Percentiles rank a stretch among this genome's conserved stretches.
These are phyloP conservation scores for Ciborinia camelliae DNA, from an alignment of 2,329 filamentous ascomycete genomes.

Conservation along the genomic window DNA sequence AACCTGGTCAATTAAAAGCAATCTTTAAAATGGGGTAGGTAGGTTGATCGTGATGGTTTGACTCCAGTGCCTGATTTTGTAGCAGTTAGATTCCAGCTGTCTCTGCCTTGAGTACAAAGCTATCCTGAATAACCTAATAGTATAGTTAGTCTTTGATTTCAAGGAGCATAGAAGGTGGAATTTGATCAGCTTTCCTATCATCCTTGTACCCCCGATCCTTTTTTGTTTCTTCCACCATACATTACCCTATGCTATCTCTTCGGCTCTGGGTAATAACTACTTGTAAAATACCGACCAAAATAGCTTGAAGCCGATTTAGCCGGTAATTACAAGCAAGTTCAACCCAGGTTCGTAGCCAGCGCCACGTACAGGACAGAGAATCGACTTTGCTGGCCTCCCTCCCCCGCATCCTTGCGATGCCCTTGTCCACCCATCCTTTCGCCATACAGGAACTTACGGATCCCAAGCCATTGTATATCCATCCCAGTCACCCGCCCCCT, in stretches of 20 bases:
- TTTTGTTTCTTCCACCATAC: background rate
- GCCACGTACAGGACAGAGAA: slow-evolving; percentile 10
- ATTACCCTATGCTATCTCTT: slow-evolving; percentile 10
- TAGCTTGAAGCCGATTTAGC: background rate
- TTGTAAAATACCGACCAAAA: background rate
- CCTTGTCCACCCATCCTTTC: background rate
- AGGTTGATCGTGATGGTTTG: too few relatives aligned
- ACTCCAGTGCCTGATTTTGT: too few relatives aligned
- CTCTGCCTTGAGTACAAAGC: too few relatives aligned
- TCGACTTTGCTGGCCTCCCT: slow-evolving; percentile 9
- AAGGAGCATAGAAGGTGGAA: too few relatives aligned
- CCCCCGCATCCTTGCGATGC: background rate
- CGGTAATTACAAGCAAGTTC: background rate
- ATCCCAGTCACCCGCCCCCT: background rate
- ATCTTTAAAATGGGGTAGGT: too few relatives aligned
- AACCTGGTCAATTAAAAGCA: too few relatives aligned
- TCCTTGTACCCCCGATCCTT: too few relatives aligned
- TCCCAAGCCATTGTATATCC: background rate
- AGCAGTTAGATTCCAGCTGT: too few relatives aligned
- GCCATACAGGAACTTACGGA: slow-evolving; percentile 1
- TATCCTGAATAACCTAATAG: too few relatives aligned
- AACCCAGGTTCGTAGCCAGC: slow-evolving; percentile 5
- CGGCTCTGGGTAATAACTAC: background rate
- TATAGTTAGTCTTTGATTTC: too few relatives aligned
- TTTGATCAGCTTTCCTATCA: too few relatives aligned